phyloP scores from a whole-genome alignment of 345 rosid species.

The Cardamine chenopodiifolia region DNA sequence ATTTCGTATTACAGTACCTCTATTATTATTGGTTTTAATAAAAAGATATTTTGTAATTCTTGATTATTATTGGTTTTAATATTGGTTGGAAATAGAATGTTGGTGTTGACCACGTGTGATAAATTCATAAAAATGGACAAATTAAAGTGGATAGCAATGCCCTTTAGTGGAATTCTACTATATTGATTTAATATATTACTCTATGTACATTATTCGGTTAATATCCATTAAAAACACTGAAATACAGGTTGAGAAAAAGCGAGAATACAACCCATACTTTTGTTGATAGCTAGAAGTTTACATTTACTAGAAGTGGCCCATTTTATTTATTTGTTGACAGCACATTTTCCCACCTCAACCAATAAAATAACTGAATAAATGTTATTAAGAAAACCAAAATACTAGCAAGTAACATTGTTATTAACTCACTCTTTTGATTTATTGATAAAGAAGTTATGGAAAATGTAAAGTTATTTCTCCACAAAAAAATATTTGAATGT shows the following conservation, averaged over 20 bases:
- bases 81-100: conserved; percentile 10
- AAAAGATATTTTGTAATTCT: background rate
- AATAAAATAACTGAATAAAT: background rate
- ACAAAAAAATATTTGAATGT: background rate
- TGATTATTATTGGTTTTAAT: background rate
- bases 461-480: no score
- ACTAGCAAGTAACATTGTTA: background rate
- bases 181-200: background rate
- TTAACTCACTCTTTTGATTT: background rate
- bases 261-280: conserved; percentile 1
- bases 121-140: background rate
- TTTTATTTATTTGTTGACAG: conserved; percentile 10
- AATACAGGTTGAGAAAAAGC: background rate
- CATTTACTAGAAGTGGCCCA: conserved; percentile 14
- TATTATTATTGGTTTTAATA: background rate
- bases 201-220: background rate
- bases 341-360: conserved; percentile 5
- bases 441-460: background rate
- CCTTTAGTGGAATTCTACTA: conserved; percentile 11
- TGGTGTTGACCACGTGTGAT: conserved; percentile 25
- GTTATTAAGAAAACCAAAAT: background rate
- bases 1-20: background rate
- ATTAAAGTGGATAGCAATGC: background rate
- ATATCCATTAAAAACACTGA: background rate
- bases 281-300: background rate